These are phyloP conservation scores for Penicillium arizonense DNA, from an alignment of 495 filamentous ascomycete species.

Conservation along the genomic window DNA sequence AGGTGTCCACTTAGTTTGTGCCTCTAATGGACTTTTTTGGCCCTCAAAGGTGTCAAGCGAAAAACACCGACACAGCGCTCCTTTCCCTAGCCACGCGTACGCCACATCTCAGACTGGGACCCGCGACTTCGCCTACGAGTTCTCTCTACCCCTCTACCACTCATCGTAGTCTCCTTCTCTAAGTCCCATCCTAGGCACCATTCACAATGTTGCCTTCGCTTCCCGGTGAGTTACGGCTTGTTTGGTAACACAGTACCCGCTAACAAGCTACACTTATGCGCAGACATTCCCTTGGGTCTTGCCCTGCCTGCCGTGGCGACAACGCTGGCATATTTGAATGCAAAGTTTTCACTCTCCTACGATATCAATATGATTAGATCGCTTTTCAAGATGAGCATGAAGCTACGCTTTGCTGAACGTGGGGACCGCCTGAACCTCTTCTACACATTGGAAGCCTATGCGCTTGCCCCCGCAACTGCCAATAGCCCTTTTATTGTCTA, in stretches of 20 bases:
- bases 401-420: constrained; percentile 40
- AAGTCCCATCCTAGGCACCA: background rate
- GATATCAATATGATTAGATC: constrained; percentile 58
- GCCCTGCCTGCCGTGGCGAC: constrained; percentile 65
- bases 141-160: background rate
- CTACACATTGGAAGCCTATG: constrained; percentile 72
- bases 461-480: constrained; percentile 54
- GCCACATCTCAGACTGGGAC: too few relatives aligned
- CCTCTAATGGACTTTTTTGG: too few relatives aligned
- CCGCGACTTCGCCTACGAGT: background rate
- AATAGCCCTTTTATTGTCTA: constrained; percentile 68
- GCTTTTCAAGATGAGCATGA: constrained; percentile 41
- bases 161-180: constrained; percentile 4
- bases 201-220: constrained; percentile 6
- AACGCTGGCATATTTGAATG: constrained; percentile 78
- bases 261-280: background rate
- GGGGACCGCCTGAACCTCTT: constrained; percentile 70
- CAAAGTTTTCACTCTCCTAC: constrained; percentile 62
- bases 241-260: background rate
- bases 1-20: too few relatives aligned
- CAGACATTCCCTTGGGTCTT: constrained; percentile 47
- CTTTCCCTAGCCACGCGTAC: too few relatives aligned
- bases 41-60: too few relatives aligned
- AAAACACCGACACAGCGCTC: too few relatives aligned
- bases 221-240: constrained; percentile 8